Evolutionary conservation across 2,329 filamentous ascomycete species (phyloP).

Genomic region (Phialocephala subalpina): DNA sequence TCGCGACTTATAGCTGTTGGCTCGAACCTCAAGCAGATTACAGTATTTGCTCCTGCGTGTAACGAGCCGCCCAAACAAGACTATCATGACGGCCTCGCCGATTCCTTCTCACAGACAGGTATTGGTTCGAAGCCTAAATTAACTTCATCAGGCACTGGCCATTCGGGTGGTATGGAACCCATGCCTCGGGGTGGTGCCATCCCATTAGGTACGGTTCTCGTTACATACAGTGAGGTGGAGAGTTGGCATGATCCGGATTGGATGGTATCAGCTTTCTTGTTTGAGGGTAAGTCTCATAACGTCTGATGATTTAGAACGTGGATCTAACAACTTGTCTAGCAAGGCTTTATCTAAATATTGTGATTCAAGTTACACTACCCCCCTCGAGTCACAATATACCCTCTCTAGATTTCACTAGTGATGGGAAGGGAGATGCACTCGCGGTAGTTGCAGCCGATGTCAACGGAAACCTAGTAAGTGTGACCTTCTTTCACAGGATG

Average conservation of each 20-base stretch:
- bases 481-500: background rate
- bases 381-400: slow-evolving; percentile 40
- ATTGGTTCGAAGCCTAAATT: no score
- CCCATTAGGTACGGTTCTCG: no score
- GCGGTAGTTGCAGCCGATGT: slow-evolving; percentile 40
- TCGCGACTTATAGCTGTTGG: slow-evolving; percentile 89
- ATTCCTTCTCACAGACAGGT: no score
- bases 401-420: slow-evolving; percentile 38
- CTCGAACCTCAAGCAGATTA: slow-evolving; percentile 72
- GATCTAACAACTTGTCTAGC: background rate
- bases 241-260: background rate
- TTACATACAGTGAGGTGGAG: no score
- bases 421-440: slow-evolving; percentile 32
- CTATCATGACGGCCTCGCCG: background rate
- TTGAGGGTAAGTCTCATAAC: background rate
- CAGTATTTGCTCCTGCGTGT: slow-evolving; percentile 51
- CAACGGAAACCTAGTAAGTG: slow-evolving; percentile 31
- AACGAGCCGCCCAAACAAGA: background rate
- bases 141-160: no score
- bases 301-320: background rate
- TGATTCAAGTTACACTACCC: background rate
- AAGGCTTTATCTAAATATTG: background rate
- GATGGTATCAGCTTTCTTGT: background rate
- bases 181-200: no score
- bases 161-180: no score